These are phyloP conservation scores for Metschnikowia gelsemii DNA, from an alignment of 805 yeast species.

Conservation along the genomic window DNA sequence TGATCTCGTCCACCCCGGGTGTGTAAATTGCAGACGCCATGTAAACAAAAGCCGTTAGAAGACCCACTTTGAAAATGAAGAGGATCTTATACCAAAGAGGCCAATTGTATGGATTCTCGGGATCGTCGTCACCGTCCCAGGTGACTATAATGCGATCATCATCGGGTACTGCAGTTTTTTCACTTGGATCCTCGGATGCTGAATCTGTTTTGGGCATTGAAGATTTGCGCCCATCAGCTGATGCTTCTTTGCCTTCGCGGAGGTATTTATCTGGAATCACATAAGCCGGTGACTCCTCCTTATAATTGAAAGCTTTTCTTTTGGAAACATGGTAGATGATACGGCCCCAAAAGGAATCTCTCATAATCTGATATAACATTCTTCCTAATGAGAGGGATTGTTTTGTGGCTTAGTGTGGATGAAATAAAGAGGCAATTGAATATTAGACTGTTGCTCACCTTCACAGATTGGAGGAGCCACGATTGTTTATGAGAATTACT, in stretches of 20 bases:
- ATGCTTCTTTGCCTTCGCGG: too few species aligned
- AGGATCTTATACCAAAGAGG: slow-evolving; percentile 38
- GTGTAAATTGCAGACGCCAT: slow-evolving; percentile 57
- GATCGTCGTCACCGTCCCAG: slow-evolving; percentile 50
- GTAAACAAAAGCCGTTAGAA: slow-evolving; percentile 52
- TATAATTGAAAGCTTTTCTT: slow-evolving; percentile 23
- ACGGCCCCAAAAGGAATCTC: slow-evolving; percentile 34
- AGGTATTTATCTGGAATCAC: slow-evolving; percentile 35
- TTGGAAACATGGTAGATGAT: slow-evolving; percentile 27
- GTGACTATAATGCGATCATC: slow-evolving; percentile 8
- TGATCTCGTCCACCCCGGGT: slow-evolving; percentile 49
- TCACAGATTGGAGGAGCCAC: too few species aligned
- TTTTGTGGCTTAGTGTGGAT: too few species aligned
- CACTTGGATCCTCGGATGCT: background rate
- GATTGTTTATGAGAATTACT: too few species aligned
- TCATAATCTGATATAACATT: slow-evolving; percentile 20
- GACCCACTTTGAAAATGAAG: slow-evolving; percentile 39
- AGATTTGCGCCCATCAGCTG: background rate
- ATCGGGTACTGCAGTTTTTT: background rate
- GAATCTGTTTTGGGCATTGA: background rate
- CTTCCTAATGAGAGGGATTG: too few species aligned
- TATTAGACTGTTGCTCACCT: too few species aligned
- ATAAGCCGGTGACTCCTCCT: slow-evolving; percentile 32
- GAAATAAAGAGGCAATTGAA: too few species aligned
- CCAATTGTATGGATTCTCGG: slow-evolving; percentile 61